Evolutionary conservation across 129 eudicot species (phyloP), one percentile per base, ranked within the genome.

Genomic region (Smallanthus sonchifolius): DNA sequence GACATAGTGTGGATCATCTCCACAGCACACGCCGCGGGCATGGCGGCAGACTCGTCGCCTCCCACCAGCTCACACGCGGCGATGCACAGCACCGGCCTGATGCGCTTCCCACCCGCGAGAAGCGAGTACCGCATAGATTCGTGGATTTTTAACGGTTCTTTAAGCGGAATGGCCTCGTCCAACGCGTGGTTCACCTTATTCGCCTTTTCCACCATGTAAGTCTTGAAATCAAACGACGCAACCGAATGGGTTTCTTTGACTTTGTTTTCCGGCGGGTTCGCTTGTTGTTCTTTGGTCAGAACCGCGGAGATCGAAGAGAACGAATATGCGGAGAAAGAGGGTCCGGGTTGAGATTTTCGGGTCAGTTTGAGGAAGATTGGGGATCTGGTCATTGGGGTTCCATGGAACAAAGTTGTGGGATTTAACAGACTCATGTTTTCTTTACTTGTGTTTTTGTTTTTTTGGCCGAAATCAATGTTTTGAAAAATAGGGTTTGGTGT

Each of bases 1-100:
- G 89, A 87, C 89, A 85, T 85, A 28, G 93, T 85, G 38, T 85
- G 89, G 0, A 87, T 85, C 93, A 87, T 87, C 74, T 87, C 93
- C 2, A 85, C 77, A 0, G 89, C 94, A 43, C 94, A 85, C 37
- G 89, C 93, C 4, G 81, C 57, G 0, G 93, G 87, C 87, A 87
- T 80, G 32, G 90, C 87, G 3, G 78, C 38, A 3, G 60, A 14
- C 11, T 15, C 62, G 52, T 69, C 28, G 1, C 94, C 94, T 0
- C 94, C 90, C 30, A 88, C 87, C 6, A 85, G 82, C 43, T 88
- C 90, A 35, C 90, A 88, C 11, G 90, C 82, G 47, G 94, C 94
- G 35, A 88, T 65, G 17, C 94, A 88, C 13, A 88, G 77, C 57
- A 88, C 40, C 34, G 94, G 94, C 3, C 94, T 83, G 45, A 88